phyloP scores from a whole-genome alignment of 805 yeast genomes.

The Yarrowia osloensis region DNA sequence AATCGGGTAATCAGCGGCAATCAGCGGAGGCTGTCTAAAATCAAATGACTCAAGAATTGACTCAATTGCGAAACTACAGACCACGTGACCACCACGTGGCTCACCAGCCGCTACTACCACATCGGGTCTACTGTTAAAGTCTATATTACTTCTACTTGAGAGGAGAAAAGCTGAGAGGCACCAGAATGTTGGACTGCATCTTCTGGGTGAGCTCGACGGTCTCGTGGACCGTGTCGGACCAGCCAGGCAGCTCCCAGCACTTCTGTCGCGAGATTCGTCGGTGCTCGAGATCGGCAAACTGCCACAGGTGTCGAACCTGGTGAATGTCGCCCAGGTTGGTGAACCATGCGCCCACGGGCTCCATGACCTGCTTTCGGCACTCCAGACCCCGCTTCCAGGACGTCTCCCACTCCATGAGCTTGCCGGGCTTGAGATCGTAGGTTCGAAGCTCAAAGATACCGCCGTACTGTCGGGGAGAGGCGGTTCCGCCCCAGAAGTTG shows the following conservation, averaged over 20 bases:
- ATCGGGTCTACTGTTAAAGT: too few species aligned
- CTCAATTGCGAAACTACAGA: too few species aligned
- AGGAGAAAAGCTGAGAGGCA: slow-evolving; percentile 47
- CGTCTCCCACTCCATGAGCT: slow-evolving; percentile 49
- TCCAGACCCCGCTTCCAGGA: slow-evolving; percentile 48
- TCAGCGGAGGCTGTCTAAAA: background rate
- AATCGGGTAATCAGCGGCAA: slow-evolving; percentile 15
- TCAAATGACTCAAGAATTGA: background rate
- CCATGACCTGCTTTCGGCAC: slow-evolving; percentile 50
- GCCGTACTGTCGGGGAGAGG: slow-evolving; percentile 47
- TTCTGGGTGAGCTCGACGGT: slow-evolving; percentile 46
- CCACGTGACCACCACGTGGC: too few species aligned
- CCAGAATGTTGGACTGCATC: slow-evolving; percentile 46
- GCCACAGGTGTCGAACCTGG: slow-evolving; percentile 49
- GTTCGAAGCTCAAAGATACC: slow-evolving; percentile 48
- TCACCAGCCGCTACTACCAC: too few species aligned
- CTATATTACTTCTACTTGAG: slow-evolving; percentile 37
- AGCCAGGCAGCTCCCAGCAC: slow-evolving; percentile 50
- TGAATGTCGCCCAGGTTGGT: slow-evolving; percentile 46
- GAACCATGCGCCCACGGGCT: slow-evolving; percentile 52
- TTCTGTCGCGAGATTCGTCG: slow-evolving; percentile 46
- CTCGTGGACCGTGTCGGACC: slow-evolving; percentile 50
- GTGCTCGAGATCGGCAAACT: slow-evolving; percentile 49
- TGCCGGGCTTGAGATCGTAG: slow-evolving; percentile 46
- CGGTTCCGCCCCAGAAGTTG: slow-evolving; percentile 51